A percentile compares a stretch with the other conserved stretches of the same genome.
Evolutionary conservation across 116 monocot species (phyloP).

Genomic region (Iris pallida): DNA sequence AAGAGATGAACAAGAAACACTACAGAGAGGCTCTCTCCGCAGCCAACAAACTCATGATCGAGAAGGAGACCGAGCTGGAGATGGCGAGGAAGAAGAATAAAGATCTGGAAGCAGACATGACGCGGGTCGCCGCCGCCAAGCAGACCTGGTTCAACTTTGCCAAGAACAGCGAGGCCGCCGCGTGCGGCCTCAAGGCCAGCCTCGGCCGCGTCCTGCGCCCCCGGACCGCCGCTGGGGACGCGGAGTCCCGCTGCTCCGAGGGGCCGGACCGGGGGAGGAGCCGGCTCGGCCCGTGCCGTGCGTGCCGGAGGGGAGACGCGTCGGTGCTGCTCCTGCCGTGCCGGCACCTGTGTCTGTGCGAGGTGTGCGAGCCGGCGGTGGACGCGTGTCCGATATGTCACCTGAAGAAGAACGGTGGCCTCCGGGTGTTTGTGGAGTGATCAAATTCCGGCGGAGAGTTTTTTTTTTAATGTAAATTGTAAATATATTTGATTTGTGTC

Average conservation of each 20-base stretch:
- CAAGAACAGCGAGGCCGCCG: slow-evolving; percentile 34
- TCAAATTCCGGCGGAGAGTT: too few relatives aligned
- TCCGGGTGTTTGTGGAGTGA: slow-evolving; percentile 30
- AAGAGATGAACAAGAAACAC: slow-evolving; percentile 14
- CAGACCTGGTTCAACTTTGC: slow-evolving; percentile 50
- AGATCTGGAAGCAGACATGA: slow-evolving; percentile 32
- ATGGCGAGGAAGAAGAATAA: slow-evolving; percentile 21
- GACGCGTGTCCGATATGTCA: slow-evolving; percentile 21
- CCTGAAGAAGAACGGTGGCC: slow-evolving; percentile 21
- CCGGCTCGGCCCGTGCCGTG: slow-evolving; percentile 5
- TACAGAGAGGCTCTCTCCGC: slow-evolving; percentile 2
- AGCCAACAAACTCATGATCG: slow-evolving; percentile 19
- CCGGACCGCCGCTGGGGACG: background rate
- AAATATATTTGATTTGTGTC: too few relatives aligned
- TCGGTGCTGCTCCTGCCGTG: slow-evolving; percentile 38
- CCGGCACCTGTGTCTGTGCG: slow-evolving; percentile 28
- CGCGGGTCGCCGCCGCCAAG: slow-evolving; percentile 23
- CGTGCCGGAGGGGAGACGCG: slow-evolving; percentile 21
- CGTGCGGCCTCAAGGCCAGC: slow-evolving; percentile 28
- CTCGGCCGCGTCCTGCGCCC: slow-evolving; percentile 32
- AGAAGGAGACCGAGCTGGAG: slow-evolving; percentile 53
- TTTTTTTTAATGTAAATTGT: too few relatives aligned
- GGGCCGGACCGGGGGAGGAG: background rate
- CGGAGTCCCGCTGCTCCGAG: slow-evolving; percentile 18
- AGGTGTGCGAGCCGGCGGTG: slow-evolving; percentile 5